A percentile compares a stretch with the other conserved stretches of the same genome.
Evolutionary conservation across 768 basidiomycete genomes (phyloP).

Genomic region (Tricholoma bakamatsutake): DNA sequence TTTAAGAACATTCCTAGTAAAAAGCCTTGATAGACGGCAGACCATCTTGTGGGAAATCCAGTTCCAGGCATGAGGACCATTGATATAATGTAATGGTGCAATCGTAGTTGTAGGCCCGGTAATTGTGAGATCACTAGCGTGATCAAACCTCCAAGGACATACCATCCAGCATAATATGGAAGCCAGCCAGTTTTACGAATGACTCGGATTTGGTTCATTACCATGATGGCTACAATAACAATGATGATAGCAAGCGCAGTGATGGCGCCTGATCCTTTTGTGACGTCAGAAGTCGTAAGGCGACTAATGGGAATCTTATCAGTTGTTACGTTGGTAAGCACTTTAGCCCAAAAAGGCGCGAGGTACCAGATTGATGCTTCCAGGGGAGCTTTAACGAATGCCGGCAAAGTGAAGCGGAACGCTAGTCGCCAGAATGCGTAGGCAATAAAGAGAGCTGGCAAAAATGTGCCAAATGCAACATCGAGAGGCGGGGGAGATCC

Average conservation of each 20-base stretch:
- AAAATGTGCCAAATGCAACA: constrained; percentile 68
- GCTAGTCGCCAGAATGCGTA: constrained; percentile 78
- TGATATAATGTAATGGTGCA: constrained; percentile 81
- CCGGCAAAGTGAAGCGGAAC: constrained; percentile 67
- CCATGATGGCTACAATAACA: constrained; percentile 51
- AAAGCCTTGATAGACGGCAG: constrained; percentile 77
- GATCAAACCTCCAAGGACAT: constrained; percentile 60
- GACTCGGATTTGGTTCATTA: constrained; percentile 73
- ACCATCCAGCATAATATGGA: constrained; percentile 72
- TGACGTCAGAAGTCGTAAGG: constrained; percentile 65
- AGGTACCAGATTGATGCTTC: constrained; percentile 74
- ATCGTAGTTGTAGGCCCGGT: constrained; percentile 60
- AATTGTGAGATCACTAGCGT: constrained; percentile 59
- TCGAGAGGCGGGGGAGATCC: constrained; percentile 63
- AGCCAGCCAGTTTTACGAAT: constrained; percentile 84
- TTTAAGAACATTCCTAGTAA: constrained; percentile 79
- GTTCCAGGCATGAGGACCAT: constrained; percentile 73
- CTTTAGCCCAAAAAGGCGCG: constrained; percentile 71
- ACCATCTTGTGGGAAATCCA: constrained; percentile 75
- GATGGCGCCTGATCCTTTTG: constrained; percentile 60
- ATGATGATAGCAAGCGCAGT: constrained; percentile 63
- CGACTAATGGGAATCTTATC: constrained; percentile 72
- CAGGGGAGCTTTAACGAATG: constrained; percentile 60
- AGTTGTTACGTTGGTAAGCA: constrained; percentile 67
- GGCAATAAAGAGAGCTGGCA: constrained; percentile 71